A percentile compares a stretch with the other conserved stretches of the same genome.
phyloP scores from a whole-genome alignment of 805 yeast genomes.

The Isabelozyma rhagii region DNA sequence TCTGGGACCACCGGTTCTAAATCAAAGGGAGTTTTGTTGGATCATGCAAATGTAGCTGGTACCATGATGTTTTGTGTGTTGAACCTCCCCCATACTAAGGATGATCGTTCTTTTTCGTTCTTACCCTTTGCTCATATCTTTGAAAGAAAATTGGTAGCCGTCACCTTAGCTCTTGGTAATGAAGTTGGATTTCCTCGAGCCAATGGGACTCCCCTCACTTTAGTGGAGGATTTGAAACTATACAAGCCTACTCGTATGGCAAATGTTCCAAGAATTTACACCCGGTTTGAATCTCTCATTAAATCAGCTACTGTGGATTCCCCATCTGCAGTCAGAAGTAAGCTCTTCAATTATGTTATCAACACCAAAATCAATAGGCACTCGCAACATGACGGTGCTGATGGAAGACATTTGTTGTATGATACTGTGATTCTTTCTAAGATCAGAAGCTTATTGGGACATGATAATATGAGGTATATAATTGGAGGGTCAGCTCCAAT shows the following conservation, averaged over 20 bases:
- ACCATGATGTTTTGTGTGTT: constrained; percentile 6
- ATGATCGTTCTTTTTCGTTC: constrained; percentile 18
- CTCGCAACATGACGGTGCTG: constrained; percentile 36
- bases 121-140: constrained; percentile 61
- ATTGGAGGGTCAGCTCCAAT: constrained; percentile 32
- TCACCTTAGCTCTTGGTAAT: constrained; percentile 46
- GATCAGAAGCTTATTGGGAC: constrained; percentile 32
- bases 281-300: constrained; percentile 28
- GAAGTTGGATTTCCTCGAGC: constrained; percentile 49
- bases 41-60: constrained; percentile 17
- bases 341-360: constrained; percentile 19
- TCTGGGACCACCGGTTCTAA: constrained; percentile 69
- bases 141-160: constrained; percentile 47
- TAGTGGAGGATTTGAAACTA: constrained; percentile 25
- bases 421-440: constrained; percentile 32
- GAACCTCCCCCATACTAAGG: background rate
- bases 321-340: constrained; percentile 5
- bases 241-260: constrained; percentile 26
- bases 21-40: constrained; percentile 72
- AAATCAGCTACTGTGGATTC: constrained; percentile 19
- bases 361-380: constrained; percentile 20
- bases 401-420: constrained; percentile 31
- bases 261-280: constrained; percentile 38
- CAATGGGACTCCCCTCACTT: constrained; percentile 17
- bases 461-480: constrained; percentile 21